Conservation (phyloP, 1,139 yeast genomes). For the Candida sanyaensis region DNA sequence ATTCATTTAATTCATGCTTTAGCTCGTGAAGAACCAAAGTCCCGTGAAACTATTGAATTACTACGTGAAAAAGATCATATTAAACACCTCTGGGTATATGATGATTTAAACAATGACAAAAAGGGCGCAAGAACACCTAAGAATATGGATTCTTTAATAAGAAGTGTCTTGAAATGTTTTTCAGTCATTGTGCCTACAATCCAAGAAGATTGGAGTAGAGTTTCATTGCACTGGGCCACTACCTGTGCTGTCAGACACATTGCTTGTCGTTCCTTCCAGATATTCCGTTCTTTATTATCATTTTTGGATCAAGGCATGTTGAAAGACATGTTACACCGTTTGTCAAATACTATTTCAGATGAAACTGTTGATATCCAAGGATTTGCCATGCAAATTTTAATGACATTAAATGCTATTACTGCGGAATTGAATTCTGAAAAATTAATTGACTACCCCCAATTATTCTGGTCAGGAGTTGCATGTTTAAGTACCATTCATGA, state of each 20-base stretch:
- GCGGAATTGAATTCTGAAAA: conserved; percentile 81
- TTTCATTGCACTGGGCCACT: conserved; percentile 91
- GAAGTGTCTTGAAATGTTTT: conserved; percentile 64
- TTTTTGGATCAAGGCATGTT: conserved; percentile 86
- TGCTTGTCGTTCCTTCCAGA: conserved; percentile 94
- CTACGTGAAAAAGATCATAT: conserved; percentile 48
- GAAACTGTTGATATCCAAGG: conserved; percentile 90
- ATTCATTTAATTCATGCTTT: conserved; percentile 72
- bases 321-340: conserved; percentile 89
- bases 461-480: conserved; percentile 96
- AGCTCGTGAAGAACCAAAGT: conserved; percentile 54
- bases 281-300: conserved; percentile 78
- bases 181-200: conserved; percentile 49
- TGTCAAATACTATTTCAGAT: conserved; percentile 92
- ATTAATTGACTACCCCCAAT: conserved; percentile 84
- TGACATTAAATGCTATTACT: conserved; percentile 91
- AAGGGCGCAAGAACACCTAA: conserved; percentile 86
- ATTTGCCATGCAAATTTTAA: conserved; percentile 93
- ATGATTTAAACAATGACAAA: conserved; percentile 76
- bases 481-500: conserved; percentile 89
- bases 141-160: conserved; percentile 77
- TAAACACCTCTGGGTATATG: conserved; percentile 74
- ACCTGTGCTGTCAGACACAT: conserved; percentile 96
- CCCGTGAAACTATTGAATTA: conserved; percentile 53
- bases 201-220: conserved; percentile 82